These are phyloP conservation scores for Apophysomyces variabilis DNA, from an alignment of 371 early-diverging fungal genomes.

Conservation along the genomic window DNA sequence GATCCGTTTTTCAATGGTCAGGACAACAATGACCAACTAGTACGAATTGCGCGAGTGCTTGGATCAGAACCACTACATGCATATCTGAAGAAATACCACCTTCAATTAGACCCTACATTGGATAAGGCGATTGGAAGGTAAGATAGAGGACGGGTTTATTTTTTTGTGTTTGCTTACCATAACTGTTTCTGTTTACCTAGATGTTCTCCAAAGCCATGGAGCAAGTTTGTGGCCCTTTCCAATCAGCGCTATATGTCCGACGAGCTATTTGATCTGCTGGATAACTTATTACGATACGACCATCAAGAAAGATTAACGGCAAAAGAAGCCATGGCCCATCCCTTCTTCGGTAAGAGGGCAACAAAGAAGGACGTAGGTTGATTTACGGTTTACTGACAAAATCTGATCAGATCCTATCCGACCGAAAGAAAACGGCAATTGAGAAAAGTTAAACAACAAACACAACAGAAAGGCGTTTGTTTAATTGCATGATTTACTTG, in stretches of 20 bases:
- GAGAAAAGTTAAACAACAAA: background rate
- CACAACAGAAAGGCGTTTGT: too few relatives aligned
- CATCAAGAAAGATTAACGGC: constrained; percentile 97
- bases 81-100: constrained; percentile 95
- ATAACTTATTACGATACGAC: constrained; percentile 94
- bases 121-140: constrained; percentile 78
- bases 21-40: constrained; percentile 98
- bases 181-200: constrained; percentile 33
- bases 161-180: background rate
- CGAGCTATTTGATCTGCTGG: constrained; percentile 94
- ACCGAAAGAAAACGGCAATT: constrained; percentile 6
- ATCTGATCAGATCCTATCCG: background rate
- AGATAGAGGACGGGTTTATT: background rate
- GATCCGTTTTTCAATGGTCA: constrained; percentile 99
- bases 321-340: constrained; percentile 94
- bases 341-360: constrained; percentile 80
- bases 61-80: constrained; percentile 92
- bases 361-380: background rate
- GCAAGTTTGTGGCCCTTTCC: constrained; percentile 85
- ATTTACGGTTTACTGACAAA: background rate
- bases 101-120: constrained; percentile 88
- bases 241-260: constrained; percentile 90
- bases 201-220: constrained; percentile 96
- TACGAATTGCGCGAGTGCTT: constrained; percentile 95
- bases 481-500: too few relatives aligned